Evolutionary conservation across 2,329 filamentous ascomycete species (phyloP), one percentile per base, ranked within the genome.

Genomic region (Boeremia lycopersici): DNA sequence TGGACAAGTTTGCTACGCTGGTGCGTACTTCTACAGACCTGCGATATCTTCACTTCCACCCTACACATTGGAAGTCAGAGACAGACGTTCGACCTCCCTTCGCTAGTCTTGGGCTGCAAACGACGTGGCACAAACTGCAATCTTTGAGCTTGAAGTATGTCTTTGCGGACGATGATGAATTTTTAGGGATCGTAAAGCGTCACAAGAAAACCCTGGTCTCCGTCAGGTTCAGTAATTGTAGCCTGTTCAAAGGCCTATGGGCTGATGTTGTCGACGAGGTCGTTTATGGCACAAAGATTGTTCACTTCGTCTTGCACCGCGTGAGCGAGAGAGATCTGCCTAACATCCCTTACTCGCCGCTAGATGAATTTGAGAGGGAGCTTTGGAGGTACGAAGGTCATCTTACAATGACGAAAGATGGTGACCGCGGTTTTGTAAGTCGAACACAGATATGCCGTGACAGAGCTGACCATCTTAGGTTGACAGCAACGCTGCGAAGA

Each of bases 231-330:
- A 43, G 39, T 2, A 30, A 46, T 12, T 69, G 53, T 40, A 60
- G 56, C 36, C 50, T 72, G 2, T 29, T 41, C 6, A 30, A 45
- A 8, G 69, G 69, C 9, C 9, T 33, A 2, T 72, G 70, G 69
- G 59, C 62, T 7, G 62, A 68, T 11, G 15, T 72, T 19, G 67
- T 70, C 1, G 63, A 71, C 25, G 60, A 70, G 19, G 60, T 70
- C 5, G 34, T 70, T 4, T 61, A 60, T 19, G 55, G 50, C 15
- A 60, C 68, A 1, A 48, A 39, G 7, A 62, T 70, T 4, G 9
- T 26, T 2, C 39, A 42, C 1, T 72, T 72, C 34, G 29, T 34
- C 1, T 44, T 72, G 19, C 38, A 65, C 17, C 35, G 13, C 8
- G 69, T 71, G 38, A 57, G 67, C 28, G 68, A 72, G 29, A 50